These are phyloP conservation scores for Stylosanthes scabra DNA, from an alignment of 331 rosid species.

Conservation along the genomic window DNA sequence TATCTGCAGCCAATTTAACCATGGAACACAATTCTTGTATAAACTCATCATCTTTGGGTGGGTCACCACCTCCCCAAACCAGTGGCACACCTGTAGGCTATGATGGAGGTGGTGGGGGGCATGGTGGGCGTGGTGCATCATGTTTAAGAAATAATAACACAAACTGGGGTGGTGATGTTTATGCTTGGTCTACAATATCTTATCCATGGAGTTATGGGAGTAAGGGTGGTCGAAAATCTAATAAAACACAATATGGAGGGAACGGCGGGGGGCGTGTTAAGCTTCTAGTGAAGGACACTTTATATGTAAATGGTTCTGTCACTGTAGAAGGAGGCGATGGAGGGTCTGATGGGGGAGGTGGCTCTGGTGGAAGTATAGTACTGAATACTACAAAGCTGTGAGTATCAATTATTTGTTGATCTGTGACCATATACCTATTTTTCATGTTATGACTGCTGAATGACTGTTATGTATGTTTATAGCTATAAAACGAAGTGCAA, in stretches of 20 bases:
- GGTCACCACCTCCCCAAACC: constrained; percentile 94
- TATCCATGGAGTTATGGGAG: constrained; percentile 96
- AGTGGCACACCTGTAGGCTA: constrained; percentile 93
- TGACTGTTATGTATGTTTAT: constrained; percentile 27
- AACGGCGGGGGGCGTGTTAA: constrained; percentile 95
- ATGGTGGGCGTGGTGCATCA: constrained; percentile 99
- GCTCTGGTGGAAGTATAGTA: constrained; percentile 96
- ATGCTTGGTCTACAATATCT: constrained; percentile 92
- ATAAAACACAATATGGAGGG: constrained; percentile 67
- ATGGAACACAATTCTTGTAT: constrained; percentile 70
- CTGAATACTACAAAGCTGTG: constrained; percentile 84
- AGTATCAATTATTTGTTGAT: constrained; percentile 52
- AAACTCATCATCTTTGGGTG: constrained; percentile 89
- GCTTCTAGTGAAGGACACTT: constrained; percentile 70
- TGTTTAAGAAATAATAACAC: constrained; percentile 73
- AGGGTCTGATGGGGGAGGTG: constrained; percentile 88
- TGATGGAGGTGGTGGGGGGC: constrained; percentile 99
- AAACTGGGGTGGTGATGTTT: constrained; percentile 99
- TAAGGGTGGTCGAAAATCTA: constrained; percentile 85
- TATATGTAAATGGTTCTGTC: constrained; percentile 81
- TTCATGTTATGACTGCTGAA: constrained; percentile 26
- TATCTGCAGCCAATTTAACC: constrained; percentile 78
- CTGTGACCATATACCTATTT: constrained; percentile 29
- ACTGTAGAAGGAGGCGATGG: constrained; percentile 92
- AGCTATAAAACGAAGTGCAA: constrained; percentile 10